These are phyloP conservation scores for Apiosordaria backusii DNA, from an alignment of 495 filamentous ascomycete genomes.

Conservation along the genomic window DNA sequence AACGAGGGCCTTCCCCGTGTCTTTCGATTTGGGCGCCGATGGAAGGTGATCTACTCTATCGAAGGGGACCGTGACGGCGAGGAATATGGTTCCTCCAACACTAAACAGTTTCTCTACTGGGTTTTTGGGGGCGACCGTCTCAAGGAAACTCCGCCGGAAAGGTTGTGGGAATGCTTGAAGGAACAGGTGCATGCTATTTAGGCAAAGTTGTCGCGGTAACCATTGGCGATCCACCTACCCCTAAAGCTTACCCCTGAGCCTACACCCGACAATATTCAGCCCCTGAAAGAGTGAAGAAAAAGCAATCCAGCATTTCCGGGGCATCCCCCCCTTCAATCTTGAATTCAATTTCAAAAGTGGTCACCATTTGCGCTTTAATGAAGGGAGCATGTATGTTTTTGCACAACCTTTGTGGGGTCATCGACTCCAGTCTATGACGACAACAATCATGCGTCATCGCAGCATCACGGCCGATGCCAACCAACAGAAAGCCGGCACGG, in stretches of 20 bases:
- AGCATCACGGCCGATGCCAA: constrained; percentile 2
- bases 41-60: neutral
- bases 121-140: neutral
- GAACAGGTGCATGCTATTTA: neutral
- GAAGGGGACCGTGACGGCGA: neutral
- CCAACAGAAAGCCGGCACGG: neutral
- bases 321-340: too few relatives aligned
- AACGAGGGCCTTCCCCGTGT: neutral
- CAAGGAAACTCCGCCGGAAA: neutral
- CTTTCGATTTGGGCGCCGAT: neutral
- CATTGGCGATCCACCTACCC: neutral
- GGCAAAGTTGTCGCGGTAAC: neutral
- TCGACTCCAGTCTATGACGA: constrained; percentile 14
- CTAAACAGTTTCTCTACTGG: neutral
- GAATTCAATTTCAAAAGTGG: too few relatives aligned
- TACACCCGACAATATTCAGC: too few relatives aligned
- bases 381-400: too few relatives aligned
- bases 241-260: neutral
- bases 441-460: constrained; percentile 1
- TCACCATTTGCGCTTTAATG: too few relatives aligned
- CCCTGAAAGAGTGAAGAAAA: too few relatives aligned
- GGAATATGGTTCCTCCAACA: neutral
- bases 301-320: too few relatives aligned
- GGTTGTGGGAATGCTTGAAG: neutral
- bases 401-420: neutral